Evolutionary conservation across 345 rosid species (phyloP).

Genomic region (Hibiscus mutabilis): DNA sequence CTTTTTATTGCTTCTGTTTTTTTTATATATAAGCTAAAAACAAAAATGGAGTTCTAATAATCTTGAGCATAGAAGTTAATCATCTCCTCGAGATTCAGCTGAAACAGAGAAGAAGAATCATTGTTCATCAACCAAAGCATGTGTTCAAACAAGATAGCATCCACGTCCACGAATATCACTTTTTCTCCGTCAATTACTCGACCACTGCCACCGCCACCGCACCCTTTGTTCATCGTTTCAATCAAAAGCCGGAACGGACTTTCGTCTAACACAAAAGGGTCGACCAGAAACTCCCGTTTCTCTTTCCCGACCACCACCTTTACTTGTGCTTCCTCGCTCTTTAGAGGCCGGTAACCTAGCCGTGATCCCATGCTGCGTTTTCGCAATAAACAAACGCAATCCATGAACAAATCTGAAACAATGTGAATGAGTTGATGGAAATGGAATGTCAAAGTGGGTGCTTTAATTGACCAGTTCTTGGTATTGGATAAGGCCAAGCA

Average conservation of each 20-base stretch:
- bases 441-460: neutral
- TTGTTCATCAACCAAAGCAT: slow-evolving; percentile 78
- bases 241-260: slow-evolving; percentile 57
- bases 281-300: slow-evolving; percentile 64
- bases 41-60: neutral
- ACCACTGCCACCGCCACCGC: too few species aligned
- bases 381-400: slow-evolving; percentile 45
- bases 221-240: slow-evolving; percentile 20
- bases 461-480: too few species aligned
- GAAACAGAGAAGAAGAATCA: slow-evolving; percentile 56
- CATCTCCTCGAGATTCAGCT: slow-evolving; percentile 69
- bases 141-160: slow-evolving; percentile 84
- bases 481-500: slow-evolving; percentile 32
- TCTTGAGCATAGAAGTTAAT: slow-evolving; percentile 77
- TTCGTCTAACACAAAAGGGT: slow-evolving; percentile 53
- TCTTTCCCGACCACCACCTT: slow-evolving; percentile 82
- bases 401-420: slow-evolving; percentile 24
- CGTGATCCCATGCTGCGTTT: slow-evolving; percentile 31
- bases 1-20: too few species aligned
- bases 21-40: too few species aligned
- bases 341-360: slow-evolving; percentile 38
- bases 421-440: neutral
- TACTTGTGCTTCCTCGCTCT: slow-evolving; percentile 26
- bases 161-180: slow-evolving; percentile 54
- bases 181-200: slow-evolving; percentile 7